Percentiles rank a stretch among this genome's conserved stretches.
Evolutionary conservation across 768 basidiomycete genomes (phyloP).

Genomic region (Termitomyces sp.): DNA sequence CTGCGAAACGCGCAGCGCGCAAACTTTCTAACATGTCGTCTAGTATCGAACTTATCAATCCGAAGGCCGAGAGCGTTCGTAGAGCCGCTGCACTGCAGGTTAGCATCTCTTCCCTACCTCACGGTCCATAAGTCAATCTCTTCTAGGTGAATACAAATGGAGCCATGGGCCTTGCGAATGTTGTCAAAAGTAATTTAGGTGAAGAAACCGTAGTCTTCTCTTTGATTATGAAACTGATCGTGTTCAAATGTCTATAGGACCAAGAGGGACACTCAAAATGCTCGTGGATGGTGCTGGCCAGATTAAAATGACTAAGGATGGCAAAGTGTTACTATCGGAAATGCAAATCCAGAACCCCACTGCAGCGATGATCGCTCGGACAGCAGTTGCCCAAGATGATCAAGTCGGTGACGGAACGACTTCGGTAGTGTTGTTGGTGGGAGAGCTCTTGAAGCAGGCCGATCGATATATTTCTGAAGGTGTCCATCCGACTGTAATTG

Average conservation of each 20-base stretch:
- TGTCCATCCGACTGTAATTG: conserved; percentile 95
- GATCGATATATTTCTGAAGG: conserved; percentile 98
- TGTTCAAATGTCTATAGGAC: conserved; percentile 50
- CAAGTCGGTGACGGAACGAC: conserved; percentile 99
- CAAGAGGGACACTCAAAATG: conserved; percentile 98
- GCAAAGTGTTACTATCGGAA: conserved; percentile 96
- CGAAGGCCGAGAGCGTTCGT: conserved; percentile 91
- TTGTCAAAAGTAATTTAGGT: conserved; percentile 98
- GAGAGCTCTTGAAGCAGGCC: conserved; percentile 94
- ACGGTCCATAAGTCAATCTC: conserved; percentile 11
- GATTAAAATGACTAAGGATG: conserved; percentile 99
- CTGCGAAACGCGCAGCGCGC: conserved; percentile 21
- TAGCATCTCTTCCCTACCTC: conserved; percentile 3
- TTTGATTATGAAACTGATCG: not conserved
- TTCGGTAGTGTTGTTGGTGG: conserved; percentile 92
- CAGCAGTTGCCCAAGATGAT: conserved; percentile 98
- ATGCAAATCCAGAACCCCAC: conserved; percentile 99
- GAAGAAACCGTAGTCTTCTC: conserved; percentile 17
- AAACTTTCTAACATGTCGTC: conserved; percentile 48
- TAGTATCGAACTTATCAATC: conserved; percentile 94
- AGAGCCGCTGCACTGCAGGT: conserved; percentile 92
- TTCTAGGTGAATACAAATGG: conserved; percentile 85
- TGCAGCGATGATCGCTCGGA: conserved; percentile 97
- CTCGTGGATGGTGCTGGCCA: conserved; percentile 97
- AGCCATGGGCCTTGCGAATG: conserved; percentile 95